A percentile compares a stretch with the other conserved stretches of the same genome.
These are phyloP conservation scores for Chaetomium strumarium DNA, from an alignment of 2,329 filamentous ascomycete species.

Conservation along the genomic window DNA sequence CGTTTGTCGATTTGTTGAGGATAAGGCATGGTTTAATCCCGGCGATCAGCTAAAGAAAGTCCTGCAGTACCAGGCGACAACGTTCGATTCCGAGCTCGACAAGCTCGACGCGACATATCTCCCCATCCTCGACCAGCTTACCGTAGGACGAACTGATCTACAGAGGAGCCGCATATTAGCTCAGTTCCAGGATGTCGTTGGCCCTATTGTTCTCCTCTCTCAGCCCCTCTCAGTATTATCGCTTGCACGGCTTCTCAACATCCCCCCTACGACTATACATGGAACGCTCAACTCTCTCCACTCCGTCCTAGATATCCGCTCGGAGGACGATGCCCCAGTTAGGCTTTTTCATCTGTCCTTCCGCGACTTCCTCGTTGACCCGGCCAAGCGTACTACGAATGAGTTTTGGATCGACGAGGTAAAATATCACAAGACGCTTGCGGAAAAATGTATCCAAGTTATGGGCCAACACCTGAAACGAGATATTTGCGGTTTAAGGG, in stretches of 20 bases:
- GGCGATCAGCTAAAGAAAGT: background rate
- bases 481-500: constrained; percentile 32
- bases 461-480: constrained; percentile 29
- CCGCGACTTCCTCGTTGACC: constrained; percentile 33
- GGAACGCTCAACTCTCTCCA: constrained; percentile 27
- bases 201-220: constrained; percentile 28
- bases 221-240: constrained; percentile 28
- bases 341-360: constrained; percentile 33
- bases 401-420: constrained; percentile 34
- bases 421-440: constrained; percentile 28
- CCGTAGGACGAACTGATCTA: no score
- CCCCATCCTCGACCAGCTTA: constrained; percentile 18
- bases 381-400: constrained; percentile 22
- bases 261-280: constrained; percentile 18
- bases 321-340: constrained; percentile 21
- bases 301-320: constrained; percentile 29
- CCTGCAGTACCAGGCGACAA: constrained; percentile 22
- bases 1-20: constrained; percentile 25
- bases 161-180: no score
- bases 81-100: constrained; percentile 9
- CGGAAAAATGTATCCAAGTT: constrained; percentile 31
- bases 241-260: constrained; percentile 26
- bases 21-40: background rate
- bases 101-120: constrained; percentile 22
- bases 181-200: constrained; percentile 29